Evolutionary conservation across 148 eudicot species (phyloP), one percentile per base, ranked within the genome.

Genomic region (Mesembryanthemum crystallinum): DNA sequence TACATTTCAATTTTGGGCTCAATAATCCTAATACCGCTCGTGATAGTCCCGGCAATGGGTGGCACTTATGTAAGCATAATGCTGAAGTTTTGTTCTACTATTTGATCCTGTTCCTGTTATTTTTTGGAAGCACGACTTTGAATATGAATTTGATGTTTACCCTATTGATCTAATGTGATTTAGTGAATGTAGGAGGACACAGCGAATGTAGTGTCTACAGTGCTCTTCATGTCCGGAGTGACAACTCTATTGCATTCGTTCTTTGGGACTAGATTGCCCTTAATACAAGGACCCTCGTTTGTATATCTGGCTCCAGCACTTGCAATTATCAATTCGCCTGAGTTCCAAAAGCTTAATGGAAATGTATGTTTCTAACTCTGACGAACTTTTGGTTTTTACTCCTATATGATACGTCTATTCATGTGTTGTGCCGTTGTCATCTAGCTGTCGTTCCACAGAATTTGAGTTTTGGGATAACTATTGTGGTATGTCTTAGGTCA

Each of bases 31-130:
- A 88, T 95, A 37, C 98, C 98, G 1, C 94, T 95, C 7, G 97
- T 95, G 67, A 89, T 95, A 49, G 97, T 92, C 69, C 97, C 98
- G 49, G 93, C 96, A 64, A 95, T 95, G 98, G 98, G 97, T 72
- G 98, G 98, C 72, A 80, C 84, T 76, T 72, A 90, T 83, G 98
- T 95, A 85, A 92, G 98, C 77, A 75, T 77, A 67, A 71, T 72
- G 59, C 77, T 68, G 59, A 9, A 66, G 6, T n/a, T 71, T 12
- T 54, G n/a, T 21, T 21, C 43, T 51, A 27, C 24, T 28, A 7
- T 61, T 21, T 60, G 39, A 27, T 2, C 13, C n/a, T 30, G 20
- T 47, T 17, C 10, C n/a, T n/a, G n/a, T n/a, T n/a, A n/a, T n/a
- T 14, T 23, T 67, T 5, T 14, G 14, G 21, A 6, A 23, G 25